Evolutionary conservation across 441 rosid species (phyloP).

Genomic region (Breynia disticha): DNA sequence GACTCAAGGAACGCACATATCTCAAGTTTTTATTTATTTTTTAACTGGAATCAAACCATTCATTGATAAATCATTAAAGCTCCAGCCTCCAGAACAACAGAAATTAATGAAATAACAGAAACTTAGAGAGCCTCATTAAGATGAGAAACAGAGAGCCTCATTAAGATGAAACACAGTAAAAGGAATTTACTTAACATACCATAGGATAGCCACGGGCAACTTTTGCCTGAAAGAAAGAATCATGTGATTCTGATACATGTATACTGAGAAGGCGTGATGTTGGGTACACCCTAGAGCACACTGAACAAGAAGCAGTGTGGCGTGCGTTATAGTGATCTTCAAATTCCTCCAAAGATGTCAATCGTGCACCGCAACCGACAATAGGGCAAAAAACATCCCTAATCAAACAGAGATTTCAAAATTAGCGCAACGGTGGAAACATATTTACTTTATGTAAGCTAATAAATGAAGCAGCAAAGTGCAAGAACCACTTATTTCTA

Average conservation of each 20-base stretch:
- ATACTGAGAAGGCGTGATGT: constrained; percentile 73
- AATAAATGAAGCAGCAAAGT: too few species aligned
- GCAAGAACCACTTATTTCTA: too few species aligned
- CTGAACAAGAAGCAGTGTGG: constrained; percentile 83
- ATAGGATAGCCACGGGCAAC: constrained; percentile 72
- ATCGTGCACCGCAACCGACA: constrained; percentile 59
- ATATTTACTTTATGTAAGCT: too few species aligned
- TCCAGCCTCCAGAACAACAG: too few species aligned
- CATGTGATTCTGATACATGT: constrained; percentile 83
- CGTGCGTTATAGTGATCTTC: constrained; percentile 80
- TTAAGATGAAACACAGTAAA: constrained; percentile 8
- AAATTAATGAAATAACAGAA: too few species aligned
- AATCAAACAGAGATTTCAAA: constrained; percentile 21
- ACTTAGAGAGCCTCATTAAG: neutral
- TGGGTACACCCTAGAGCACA: constrained; percentile 79
- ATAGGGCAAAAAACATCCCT: constrained; percentile 78
- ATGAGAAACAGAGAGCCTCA: neutral
- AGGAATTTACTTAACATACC: constrained; percentile 30
- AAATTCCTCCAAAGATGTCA: constrained; percentile 58
- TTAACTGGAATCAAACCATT: too few species aligned
- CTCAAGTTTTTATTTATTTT: too few species aligned
- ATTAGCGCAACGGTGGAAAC: neutral
- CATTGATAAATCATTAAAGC: too few species aligned
- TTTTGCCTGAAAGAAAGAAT: constrained; percentile 93
- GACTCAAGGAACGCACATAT: too few species aligned